phyloP scores from a whole-genome alignment of 768 basidiomycete genomes.

The Chalciporus pseudorubinellus region DNA sequence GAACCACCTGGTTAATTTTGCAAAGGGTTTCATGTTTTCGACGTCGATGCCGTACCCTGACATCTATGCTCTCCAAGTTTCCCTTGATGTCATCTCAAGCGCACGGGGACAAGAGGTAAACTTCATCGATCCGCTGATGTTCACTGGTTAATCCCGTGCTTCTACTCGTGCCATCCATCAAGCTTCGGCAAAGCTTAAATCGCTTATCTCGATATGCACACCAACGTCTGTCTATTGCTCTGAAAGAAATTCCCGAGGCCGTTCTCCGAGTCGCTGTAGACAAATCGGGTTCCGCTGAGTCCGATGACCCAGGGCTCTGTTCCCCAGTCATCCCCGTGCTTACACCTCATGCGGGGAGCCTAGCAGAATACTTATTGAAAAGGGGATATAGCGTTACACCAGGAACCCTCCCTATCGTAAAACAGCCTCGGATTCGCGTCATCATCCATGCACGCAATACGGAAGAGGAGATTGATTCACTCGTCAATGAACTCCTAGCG shows the following conservation, averaged over 20 bases:
- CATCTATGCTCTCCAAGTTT: constrained; percentile 34
- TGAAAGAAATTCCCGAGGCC: constrained; percentile 6
- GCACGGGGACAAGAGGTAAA: constrained; percentile 19
- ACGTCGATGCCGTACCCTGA: constrained; percentile 22
- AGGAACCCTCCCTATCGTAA: constrained; percentile 16
- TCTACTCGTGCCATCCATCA: neutral
- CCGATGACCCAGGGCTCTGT: constrained; percentile 2
- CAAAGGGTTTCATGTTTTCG: constrained; percentile 19
- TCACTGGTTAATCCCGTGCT: neutral
- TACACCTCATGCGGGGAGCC: constrained; percentile 4
- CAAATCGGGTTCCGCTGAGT: neutral
- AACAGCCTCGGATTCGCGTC: constrained; percentile 14
- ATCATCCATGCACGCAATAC: constrained; percentile 18
- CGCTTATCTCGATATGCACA: constrained; percentile 13
- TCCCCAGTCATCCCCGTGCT: constrained; percentile 24
- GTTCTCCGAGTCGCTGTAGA: constrained; percentile 8
- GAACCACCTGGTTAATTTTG: constrained; percentile 22
- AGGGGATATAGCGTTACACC: constrained; percentile 14
- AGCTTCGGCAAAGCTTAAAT: constrained; percentile 17
- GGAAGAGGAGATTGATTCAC: constrained; percentile 13
- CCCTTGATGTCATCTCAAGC: constrained; percentile 34
- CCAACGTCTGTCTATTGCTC: constrained; percentile 1
- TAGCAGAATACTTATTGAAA: constrained; percentile 13
- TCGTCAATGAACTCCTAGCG: constrained; percentile 6
- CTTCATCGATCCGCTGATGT: neutral